Percentiles rank a stretch among this genome's conserved stretches.
Evolutionary conservation across 139 green algal genomes (phyloP).

Genomic region (Picochlorum sp.): DNA sequence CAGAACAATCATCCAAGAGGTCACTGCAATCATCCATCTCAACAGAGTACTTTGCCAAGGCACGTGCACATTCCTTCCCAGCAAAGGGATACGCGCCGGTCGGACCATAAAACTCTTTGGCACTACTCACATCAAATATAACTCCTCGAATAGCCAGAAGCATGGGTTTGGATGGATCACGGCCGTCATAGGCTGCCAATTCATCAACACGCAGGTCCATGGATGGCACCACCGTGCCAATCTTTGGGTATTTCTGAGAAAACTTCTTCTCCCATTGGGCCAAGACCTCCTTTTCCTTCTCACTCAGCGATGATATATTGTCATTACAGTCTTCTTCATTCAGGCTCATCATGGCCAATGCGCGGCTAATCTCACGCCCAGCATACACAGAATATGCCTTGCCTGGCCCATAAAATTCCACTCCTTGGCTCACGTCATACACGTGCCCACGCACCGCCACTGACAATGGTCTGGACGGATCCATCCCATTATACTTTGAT

Average conservation of each 20-base stretch:
- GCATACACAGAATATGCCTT: constrained; percentile 41
- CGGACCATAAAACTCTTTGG: constrained; percentile 66
- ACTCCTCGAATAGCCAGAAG: constrained; percentile 57
- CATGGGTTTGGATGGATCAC: constrained; percentile 46
- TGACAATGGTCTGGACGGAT: constrained; percentile 55
- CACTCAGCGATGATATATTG: constrained; percentile 31
- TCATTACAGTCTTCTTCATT: constrained; percentile 32
- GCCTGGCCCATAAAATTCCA: constrained; percentile 60
- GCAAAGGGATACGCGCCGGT: constrained; percentile 80
- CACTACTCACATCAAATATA: constrained; percentile 67
- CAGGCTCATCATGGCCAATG: constrained; percentile 42
- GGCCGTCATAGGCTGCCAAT: constrained; percentile 55
- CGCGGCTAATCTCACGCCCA: constrained; percentile 49
- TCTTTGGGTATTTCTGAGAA: constrained; percentile 37
- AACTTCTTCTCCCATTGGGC: constrained; percentile 42
- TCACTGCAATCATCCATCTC: constrained; percentile 56
- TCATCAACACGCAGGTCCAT: constrained; percentile 47
- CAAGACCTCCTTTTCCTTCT: constrained; percentile 35
- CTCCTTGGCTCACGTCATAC: constrained; percentile 58
- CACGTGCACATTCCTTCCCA: constrained; percentile 63
- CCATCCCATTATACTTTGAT: constrained; percentile 48
- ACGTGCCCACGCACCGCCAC: constrained; percentile 56
- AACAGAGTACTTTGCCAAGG: constrained; percentile 71
- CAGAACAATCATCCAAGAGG: constrained; percentile 43
- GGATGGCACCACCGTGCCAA: constrained; percentile 53